Evolutionary conservation across 1,139 yeast species (phyloP).

Genomic region (Tardiomyces depauwii): DNA sequence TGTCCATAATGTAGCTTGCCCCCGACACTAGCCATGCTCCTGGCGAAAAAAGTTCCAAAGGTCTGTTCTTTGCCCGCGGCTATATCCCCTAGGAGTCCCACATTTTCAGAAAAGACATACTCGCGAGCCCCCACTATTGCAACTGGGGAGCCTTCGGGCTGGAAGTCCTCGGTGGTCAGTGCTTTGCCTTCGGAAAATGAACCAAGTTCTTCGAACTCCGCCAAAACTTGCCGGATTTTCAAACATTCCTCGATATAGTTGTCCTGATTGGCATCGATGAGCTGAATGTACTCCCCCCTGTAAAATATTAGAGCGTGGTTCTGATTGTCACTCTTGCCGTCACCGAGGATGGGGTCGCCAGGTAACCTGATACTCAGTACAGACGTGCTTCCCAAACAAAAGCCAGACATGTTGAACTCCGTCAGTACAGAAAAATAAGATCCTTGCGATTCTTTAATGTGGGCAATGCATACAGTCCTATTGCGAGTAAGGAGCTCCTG

Average conservation of each 20-base stretch:
- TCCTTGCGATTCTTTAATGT: too few species aligned
- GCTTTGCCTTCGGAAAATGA: slow-evolving; percentile 16
- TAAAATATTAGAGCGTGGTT: slow-evolving; percentile 66
- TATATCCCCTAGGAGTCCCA: slow-evolving; percentile 80
- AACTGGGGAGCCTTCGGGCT: slow-evolving; percentile 36
- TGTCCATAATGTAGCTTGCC: slow-evolving; percentile 89
- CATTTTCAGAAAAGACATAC: slow-evolving; percentile 75
- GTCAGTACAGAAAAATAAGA: too few species aligned
- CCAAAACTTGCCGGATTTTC: slow-evolving; percentile 62
- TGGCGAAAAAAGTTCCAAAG: slow-evolving; percentile 79
- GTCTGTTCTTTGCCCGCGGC: slow-evolving; percentile 95
- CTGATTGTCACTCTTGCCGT: slow-evolving; percentile 84
- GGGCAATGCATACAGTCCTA: too few species aligned
- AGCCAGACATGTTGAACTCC: too few species aligned
- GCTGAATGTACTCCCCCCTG: slow-evolving; percentile 81
- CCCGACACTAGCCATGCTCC: slow-evolving; percentile 77
- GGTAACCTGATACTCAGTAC: slow-evolving; percentile 38
- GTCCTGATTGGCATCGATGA: slow-evolving; percentile 83
- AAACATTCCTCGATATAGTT: slow-evolving; percentile 78
- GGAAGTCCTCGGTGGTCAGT: too few species aligned
- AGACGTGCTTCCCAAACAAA: too few species aligned
- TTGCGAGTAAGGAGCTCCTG: too few species aligned
- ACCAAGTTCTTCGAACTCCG: slow-evolving; percentile 62
- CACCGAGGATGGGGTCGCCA: slow-evolving; percentile 84
- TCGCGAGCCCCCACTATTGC: slow-evolving; percentile 87